Evolutionary conservation across 768 basidiomycete genomes (phyloP), one percentile per base, ranked within the genome.

Genomic region (Pleurotus citrinopileatus): DNA sequence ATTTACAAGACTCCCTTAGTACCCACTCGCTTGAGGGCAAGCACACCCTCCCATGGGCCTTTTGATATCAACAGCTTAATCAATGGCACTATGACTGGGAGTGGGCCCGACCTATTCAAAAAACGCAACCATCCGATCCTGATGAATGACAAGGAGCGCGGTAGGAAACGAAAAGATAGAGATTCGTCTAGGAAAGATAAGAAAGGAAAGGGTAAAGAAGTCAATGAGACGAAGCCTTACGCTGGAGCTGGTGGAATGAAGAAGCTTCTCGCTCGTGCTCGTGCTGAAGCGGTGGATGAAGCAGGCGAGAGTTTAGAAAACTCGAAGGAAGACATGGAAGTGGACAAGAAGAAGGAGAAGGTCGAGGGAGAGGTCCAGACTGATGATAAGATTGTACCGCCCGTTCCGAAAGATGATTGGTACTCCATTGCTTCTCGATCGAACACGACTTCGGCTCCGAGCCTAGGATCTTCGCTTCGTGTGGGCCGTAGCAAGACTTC

Each of bases 211-310:
- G 42, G 77, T 75, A 60, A 67, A 62, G 64, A 72, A 15, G 67
- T 73, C 12, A 83, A 82, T 57, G 78, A 77, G 34, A 81, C 80
- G 17, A 91, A 91, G 61, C 89, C 89, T 3, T 91, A 91, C 60
- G 84, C 87, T 1, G 89, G 89, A 5, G 80, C 83, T 57, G 86
- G 89, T 50, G 87, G 87, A 0, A 84, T 89, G 78, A 89, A 86
- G 73, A 91, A 86, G 62, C 70, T 89, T 65, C 67, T 91, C 34
- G 83, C 86, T 19, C 78, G 81, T 59, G 48, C 48, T 32, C 48
- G 48, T 36, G 48, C 48, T 22, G 48, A 36, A 36, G 29, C n/a
- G 5, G 48, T 10, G n/a, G 34, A 34, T 20, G 34, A 51, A 37
- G 4, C 12, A n/a, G 28, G 34, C 3, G 25, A 23, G 38, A 40